Evolutionary conservation across 2,329 filamentous ascomycete species (phyloP).

Genomic region (Diplodia corticola): DNA sequence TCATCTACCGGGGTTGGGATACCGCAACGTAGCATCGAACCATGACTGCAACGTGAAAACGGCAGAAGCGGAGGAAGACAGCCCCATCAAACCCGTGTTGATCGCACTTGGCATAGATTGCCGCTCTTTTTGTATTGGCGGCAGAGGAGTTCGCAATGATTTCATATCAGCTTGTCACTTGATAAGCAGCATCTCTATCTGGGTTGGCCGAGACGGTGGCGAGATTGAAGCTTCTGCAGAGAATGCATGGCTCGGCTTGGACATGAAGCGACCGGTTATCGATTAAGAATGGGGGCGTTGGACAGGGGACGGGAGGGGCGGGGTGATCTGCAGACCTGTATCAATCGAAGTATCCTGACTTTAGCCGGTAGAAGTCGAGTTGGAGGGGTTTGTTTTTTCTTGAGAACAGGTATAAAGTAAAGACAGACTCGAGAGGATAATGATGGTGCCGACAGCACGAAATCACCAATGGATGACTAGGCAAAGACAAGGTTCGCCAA

Average conservation of each 20-base stretch:
- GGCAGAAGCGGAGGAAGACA: background rate
- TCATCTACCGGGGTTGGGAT: background rate
- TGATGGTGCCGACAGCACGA: too few relatives aligned
- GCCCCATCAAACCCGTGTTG: background rate
- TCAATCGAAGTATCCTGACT: background rate
- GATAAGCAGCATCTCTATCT: background rate
- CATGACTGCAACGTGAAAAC: background rate
- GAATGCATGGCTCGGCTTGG: constrained; percentile 3
- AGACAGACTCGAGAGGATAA: too few relatives aligned
- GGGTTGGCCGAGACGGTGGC: background rate
- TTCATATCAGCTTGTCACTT: constrained; percentile 3
- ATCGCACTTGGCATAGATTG: constrained; percentile 6
- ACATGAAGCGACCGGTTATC: constrained; percentile 9
- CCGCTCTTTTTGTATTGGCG: background rate
- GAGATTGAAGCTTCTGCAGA: constrained; percentile 1
- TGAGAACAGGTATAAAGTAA: too few relatives aligned
- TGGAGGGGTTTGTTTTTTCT: too few relatives aligned
- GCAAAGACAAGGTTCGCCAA: background rate
- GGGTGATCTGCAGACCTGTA: background rate
- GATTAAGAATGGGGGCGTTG: constrained; percentile 2
- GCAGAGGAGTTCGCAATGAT: background rate
- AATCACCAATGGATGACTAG: too few relatives aligned
- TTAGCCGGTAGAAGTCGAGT: background rate
- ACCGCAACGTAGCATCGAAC: background rate
- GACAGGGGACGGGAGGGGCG: background rate